Evolutionary conservation across 768 basidiomycete genomes (phyloP).

Genomic region (Lactifluus pinguis): DNA sequence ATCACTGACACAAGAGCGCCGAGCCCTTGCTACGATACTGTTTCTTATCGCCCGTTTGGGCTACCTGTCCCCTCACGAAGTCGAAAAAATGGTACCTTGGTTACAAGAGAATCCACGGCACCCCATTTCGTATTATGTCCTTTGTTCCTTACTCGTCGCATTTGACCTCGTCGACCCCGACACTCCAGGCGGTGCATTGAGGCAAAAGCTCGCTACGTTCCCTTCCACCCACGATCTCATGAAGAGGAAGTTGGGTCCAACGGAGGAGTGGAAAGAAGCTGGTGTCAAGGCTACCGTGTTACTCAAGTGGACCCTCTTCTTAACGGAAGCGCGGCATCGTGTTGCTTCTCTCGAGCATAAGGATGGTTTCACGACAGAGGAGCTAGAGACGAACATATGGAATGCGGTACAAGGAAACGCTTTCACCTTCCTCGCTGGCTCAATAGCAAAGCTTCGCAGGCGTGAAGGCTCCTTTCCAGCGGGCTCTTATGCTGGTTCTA

Average conservation of each 20-base stretch:
- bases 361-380: constrained; percentile 63
- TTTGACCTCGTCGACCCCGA: constrained; percentile 60
- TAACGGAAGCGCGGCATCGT: constrained; percentile 65
- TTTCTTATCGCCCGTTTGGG: constrained; percentile 57
- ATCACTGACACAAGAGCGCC: constrained; percentile 69
- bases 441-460: constrained; percentile 48
- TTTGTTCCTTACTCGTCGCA: constrained; percentile 53
- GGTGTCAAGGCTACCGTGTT: constrained; percentile 63
- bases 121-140: constrained; percentile 57
- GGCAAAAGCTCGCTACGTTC: constrained; percentile 42
- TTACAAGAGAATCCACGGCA: constrained; percentile 57
- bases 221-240: constrained; percentile 43
- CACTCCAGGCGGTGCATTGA: constrained; percentile 35
- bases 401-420: constrained; percentile 76
- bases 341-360: constrained; percentile 56
- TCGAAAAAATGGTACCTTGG: constrained; percentile 64
- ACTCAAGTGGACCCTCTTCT: constrained; percentile 84
- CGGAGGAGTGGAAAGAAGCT: constrained; percentile 56
- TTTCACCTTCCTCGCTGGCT: constrained; percentile 60
- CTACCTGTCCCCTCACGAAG: constrained; percentile 47
- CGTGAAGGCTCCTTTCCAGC: constrained; percentile 27
- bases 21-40: constrained; percentile 54
- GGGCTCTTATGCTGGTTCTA: constrained; percentile 23
- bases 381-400: constrained; percentile 75
- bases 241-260: constrained; percentile 44